These are phyloP conservation scores for Chenopodium berlandieri DNA, from an alignment of 148 eudicot genomes.

Conservation along the genomic window DNA sequence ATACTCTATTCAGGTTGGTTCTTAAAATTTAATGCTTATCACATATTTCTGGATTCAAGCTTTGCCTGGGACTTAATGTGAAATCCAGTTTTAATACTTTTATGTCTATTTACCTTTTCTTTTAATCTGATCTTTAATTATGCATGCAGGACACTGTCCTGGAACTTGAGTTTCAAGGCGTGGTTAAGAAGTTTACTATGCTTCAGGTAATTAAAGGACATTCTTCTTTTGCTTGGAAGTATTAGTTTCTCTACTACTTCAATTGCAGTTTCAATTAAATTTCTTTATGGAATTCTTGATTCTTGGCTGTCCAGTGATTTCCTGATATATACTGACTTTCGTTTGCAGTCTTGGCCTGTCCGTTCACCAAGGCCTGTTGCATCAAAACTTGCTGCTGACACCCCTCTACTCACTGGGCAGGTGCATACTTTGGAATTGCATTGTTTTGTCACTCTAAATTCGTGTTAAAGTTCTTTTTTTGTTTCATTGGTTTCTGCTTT, in stretches of 20 bases:
- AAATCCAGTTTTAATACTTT: neutral
- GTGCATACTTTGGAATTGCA: conserved; percentile 31
- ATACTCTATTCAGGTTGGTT: conserved; percentile 76
- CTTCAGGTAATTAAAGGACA: conserved; percentile 63
- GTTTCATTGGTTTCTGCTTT: neutral
- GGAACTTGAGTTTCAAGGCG: conserved; percentile 98
- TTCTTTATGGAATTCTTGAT: neutral
- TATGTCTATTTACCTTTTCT: neutral
- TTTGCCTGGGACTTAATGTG: neutral
- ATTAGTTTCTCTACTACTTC: neutral
- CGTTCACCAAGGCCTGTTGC: conserved; percentile 98
- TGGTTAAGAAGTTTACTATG: conserved; percentile 89
- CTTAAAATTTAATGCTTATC: neutral
- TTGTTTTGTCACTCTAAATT: neutral
- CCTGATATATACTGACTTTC: neutral
- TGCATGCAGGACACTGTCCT: conserved; percentile 84
- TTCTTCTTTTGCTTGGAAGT: conserved; percentile 14
- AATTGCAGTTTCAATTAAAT: neutral
- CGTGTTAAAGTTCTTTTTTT: conserved; percentile 7
- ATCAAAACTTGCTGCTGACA: conserved; percentile 97
- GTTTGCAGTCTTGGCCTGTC: conserved; percentile 90
- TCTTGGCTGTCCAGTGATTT: neutral
- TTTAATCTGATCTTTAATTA: neutral
- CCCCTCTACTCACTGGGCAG: conserved; percentile 98
- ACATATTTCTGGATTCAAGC: neutral